Conservation (phyloP, 129 eudicot genomes). For the Ambrosia artemisiifolia region DNA sequence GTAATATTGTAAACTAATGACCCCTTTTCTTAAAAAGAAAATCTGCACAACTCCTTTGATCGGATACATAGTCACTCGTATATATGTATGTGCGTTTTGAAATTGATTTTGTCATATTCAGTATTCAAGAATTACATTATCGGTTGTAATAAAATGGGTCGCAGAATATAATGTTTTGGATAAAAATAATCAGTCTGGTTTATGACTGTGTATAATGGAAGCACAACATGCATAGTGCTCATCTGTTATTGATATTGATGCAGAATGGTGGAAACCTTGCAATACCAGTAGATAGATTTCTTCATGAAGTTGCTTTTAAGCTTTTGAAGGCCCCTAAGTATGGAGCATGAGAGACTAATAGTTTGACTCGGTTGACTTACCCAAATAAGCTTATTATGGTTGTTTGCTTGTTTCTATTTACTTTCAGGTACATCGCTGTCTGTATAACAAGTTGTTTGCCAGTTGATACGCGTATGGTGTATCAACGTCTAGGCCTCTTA, state of each 20-base stretch:
- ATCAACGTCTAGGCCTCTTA: not conserved
- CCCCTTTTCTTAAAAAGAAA: too few species aligned
- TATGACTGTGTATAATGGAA: too few species aligned
- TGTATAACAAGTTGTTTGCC: slow-evolving; percentile 14
- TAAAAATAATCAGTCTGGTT: too few species aligned
- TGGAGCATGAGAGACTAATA: too few species aligned
- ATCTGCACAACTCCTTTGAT: not conserved
- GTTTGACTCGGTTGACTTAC: slow-evolving; percentile 12
- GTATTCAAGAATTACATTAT: not conserved
- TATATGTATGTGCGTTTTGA: not conserved
- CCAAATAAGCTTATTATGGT: slow-evolving; percentile 11
- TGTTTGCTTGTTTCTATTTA: slow-evolving; percentile 6
- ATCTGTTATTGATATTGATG: too few species aligned
- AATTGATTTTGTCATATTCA: not conserved
- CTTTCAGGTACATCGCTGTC: not conserved
- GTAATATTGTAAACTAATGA: too few species aligned
- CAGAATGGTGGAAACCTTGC: too few species aligned
- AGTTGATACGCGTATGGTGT: not conserved
- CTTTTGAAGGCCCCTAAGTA: too few species aligned
- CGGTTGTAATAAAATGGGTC: not conserved
- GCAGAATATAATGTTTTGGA: not conserved
- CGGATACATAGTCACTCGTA: not conserved
- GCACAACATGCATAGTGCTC: too few species aligned
- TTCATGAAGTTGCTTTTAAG: too few species aligned
- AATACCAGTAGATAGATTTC: too few species aligned